phyloP scores from a whole-genome alignment of 257 asterid genomes.

The Lavandula angustifolia region DNA sequence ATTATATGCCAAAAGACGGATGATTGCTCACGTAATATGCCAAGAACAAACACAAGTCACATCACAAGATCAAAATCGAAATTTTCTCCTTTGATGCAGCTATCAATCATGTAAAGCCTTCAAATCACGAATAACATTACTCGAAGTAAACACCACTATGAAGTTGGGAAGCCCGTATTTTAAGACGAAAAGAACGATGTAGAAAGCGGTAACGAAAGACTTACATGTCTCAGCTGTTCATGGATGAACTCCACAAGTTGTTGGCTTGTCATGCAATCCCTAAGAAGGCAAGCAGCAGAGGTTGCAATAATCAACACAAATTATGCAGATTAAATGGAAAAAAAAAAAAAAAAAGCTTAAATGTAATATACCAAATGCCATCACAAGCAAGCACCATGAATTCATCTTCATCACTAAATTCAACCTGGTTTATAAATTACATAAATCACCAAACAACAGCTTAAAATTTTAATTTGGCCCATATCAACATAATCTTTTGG shows the following conservation, averaged over 20 bases:
- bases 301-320: background rate
- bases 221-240: slow-evolving; percentile 79
- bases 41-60: too few species aligned
- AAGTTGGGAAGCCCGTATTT: background rate
- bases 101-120: background rate
- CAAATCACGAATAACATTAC: too few species aligned
- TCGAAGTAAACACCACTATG: background rate
- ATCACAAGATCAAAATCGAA: too few species aligned
- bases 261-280: slow-evolving; percentile 99
- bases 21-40: too few species aligned
- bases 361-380: slow-evolving; percentile 82
- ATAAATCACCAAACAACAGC: background rate
- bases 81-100: background rate
- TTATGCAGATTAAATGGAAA: slow-evolving; percentile 8
- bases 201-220: slow-evolving; percentile 18
- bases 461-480: too few species aligned
- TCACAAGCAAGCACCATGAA: slow-evolving; percentile 94
- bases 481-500: too few species aligned
- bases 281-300: slow-evolving; percentile 31
- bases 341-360: slow-evolving; percentile 15
- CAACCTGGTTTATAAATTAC: slow-evolving; percentile 58
- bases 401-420: slow-evolving; percentile 83
- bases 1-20: too few species aligned
- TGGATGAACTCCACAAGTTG: slow-evolving; percentile 84
- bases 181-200: slow-evolving; percentile 1